A percentile compares a stretch with the other conserved stretches of the same genome.
Evolutionary conservation across 75 land plant genomes (phyloP).

Genomic region (Selaginella moellendorffii): DNA sequence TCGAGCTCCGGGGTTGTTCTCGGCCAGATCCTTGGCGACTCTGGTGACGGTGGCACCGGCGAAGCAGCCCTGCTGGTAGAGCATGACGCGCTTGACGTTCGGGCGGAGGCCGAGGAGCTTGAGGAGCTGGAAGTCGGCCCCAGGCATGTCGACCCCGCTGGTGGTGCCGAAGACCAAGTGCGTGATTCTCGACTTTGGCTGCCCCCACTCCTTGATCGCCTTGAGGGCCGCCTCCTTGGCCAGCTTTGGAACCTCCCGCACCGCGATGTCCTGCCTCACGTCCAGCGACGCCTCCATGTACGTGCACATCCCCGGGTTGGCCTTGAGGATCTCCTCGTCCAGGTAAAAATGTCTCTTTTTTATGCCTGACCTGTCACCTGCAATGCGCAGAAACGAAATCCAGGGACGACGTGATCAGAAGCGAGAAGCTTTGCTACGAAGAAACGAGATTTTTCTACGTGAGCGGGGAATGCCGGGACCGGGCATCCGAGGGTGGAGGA

Average conservation of each 20-base stretch:
- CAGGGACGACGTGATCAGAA: no score
- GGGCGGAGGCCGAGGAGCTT: conserved; percentile 36
- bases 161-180: conserved; percentile 30
- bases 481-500: no score
- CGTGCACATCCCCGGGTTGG: conserved; percentile 31
- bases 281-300: conserved; percentile 47
- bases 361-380: conserved; percentile 45
- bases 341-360: conserved; percentile 33
- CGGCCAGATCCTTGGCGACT: conserved; percentile 40
- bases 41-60: conserved; percentile 32
- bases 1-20: conserved; percentile 33
- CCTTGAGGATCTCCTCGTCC: conserved; percentile 37
- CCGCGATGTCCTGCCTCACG: conserved; percentile 39
- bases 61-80: conserved; percentile 34
- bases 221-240: conserved; percentile 30
- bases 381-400: not conserved
- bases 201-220: conserved; percentile 39
- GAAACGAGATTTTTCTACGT: not conserved
- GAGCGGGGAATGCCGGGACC: no score
- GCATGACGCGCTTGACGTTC: conserved; percentile 30
- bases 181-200: conserved; percentile 27
- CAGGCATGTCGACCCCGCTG: conserved; percentile 32
- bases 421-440: no score
- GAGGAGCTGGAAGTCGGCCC: conserved; percentile 31
- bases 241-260: conserved; percentile 38